Evolutionary conservation across 1,139 yeast species (phyloP).

Genomic region (Suhomyces coccinellae): DNA sequence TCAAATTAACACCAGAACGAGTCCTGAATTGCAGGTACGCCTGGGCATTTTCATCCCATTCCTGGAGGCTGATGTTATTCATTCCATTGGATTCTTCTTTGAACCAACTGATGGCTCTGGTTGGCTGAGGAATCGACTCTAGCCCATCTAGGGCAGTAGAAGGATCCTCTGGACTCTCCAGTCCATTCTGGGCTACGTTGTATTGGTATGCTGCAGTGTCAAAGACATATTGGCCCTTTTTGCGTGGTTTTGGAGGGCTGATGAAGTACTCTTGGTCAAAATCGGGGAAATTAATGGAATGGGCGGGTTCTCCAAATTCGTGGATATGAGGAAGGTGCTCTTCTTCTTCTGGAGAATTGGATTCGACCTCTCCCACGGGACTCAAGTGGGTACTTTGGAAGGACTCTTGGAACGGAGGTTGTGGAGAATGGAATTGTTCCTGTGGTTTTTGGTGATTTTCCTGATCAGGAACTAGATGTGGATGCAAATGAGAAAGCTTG

Average conservation of each 20-base stretch:
- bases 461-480: too few relatives aligned
- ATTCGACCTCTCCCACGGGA: slow-evolving; percentile 17
- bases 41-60: slow-evolving; percentile 33
- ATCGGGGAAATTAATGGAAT: slow-evolving; percentile 22
- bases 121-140: slow-evolving; percentile 32
- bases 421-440: neutral
- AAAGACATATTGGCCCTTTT: slow-evolving; percentile 8
- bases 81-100: slow-evolving; percentile 9
- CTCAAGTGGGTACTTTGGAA: slow-evolving; percentile 9
- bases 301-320: slow-evolving; percentile 29
- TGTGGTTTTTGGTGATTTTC: neutral
- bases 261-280: slow-evolving; percentile 27
- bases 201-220: neutral
- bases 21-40: slow-evolving; percentile 26
- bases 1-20: slow-evolving; percentile 24
- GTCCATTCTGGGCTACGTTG: neutral
- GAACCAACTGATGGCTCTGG: slow-evolving; percentile 16
- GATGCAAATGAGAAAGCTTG: too few relatives aligned
- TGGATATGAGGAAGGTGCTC: slow-evolving; percentile 22
- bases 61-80: slow-evolving; percentile 29
- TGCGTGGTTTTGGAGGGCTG: slow-evolving; percentile 7
- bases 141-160: slow-evolving; percentile 24
- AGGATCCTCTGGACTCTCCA: slow-evolving; percentile 1
- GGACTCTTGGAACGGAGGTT: neutral
- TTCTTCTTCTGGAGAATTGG: slow-evolving; percentile 15